These are phyloP conservation scores for Ustilago xerochloae DNA, from an alignment of 1,284 basidiomycete species.

Conservation along the genomic window DNA sequence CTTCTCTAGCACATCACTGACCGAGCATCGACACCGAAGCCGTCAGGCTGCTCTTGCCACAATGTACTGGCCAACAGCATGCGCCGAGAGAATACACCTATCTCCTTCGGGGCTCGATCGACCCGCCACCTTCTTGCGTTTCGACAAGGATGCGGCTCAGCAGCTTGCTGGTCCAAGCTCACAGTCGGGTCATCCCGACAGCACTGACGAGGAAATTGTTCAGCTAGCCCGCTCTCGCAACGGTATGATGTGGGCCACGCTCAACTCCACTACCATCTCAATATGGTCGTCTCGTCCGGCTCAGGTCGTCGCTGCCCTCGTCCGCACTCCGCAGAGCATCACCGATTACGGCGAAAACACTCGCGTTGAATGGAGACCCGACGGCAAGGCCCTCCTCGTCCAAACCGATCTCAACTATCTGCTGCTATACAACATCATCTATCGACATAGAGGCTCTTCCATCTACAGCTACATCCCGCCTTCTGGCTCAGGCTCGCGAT, in stretches of 20 bases:
- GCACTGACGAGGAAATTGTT: conserved; percentile 27
- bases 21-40: background rate
- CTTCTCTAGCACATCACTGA: background rate
- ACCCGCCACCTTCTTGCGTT: conserved; percentile 27
- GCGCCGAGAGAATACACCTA: conserved; percentile 57
- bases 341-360: conserved; percentile 61
- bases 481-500: conserved; percentile 44
- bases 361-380: conserved; percentile 54
- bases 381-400: conserved; percentile 48
- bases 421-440: conserved; percentile 53
- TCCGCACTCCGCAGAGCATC: conserved; percentile 57
- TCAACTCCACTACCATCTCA: conserved; percentile 49
- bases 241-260: conserved; percentile 55
- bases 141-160: conserved; percentile 45
- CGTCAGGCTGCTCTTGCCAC: background rate
- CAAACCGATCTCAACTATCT: conserved; percentile 51
- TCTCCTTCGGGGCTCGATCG: conserved; percentile 52
- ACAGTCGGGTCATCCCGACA: background rate
- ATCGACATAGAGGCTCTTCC: conserved; percentile 27
- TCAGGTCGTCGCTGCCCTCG: conserved; percentile 59
- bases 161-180: conserved; percentile 22
- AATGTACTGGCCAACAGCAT: conserved; percentile 66
- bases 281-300: conserved; percentile 60
- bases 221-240: conserved; percentile 56
- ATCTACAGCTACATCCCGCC: conserved; percentile 59